Conservation (phyloP, 2,329 filamentous ascomycete genomes). For the Pezicula carpinea region DNA sequence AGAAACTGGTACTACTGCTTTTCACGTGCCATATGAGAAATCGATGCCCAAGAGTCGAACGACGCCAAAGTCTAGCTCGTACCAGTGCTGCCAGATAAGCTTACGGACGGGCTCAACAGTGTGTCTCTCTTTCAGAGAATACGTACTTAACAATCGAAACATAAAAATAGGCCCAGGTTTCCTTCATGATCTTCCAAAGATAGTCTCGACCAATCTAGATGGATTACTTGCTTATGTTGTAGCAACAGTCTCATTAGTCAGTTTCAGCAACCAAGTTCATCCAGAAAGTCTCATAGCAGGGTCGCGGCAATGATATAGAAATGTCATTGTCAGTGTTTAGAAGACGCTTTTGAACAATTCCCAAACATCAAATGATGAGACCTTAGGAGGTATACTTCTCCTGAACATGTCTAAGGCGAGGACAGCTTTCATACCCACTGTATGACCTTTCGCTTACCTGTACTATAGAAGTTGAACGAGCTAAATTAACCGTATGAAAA, state of each 20-base stretch:
- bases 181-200: slow-evolving; percentile 1
- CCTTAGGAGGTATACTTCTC: not conserved
- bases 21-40: too few species aligned
- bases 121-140: slow-evolving; percentile 4
- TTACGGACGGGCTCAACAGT: not conserved
- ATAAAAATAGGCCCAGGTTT: not conserved
- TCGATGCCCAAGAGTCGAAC: too few species aligned
- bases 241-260: not conserved
- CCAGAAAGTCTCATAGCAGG: not conserved
- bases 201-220: not conserved
- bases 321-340: not conserved
- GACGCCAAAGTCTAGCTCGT: too few species aligned
- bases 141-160: not conserved
- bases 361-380: not conserved
- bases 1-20: too few species aligned
- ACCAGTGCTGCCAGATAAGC: too few species aligned
- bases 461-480: too few species aligned
- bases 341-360: not conserved
- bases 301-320: not conserved
- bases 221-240: not conserved
- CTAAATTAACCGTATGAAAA: too few species aligned
- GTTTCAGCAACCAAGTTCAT: slow-evolving; percentile 3
- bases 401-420: slow-evolving; percentile 4
- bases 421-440: too few species aligned
- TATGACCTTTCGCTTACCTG: too few species aligned